Evolutionary conservation across 2,329 filamentous ascomycete genomes (phyloP).

Genomic region (Acephala macrosclerotiorum): DNA sequence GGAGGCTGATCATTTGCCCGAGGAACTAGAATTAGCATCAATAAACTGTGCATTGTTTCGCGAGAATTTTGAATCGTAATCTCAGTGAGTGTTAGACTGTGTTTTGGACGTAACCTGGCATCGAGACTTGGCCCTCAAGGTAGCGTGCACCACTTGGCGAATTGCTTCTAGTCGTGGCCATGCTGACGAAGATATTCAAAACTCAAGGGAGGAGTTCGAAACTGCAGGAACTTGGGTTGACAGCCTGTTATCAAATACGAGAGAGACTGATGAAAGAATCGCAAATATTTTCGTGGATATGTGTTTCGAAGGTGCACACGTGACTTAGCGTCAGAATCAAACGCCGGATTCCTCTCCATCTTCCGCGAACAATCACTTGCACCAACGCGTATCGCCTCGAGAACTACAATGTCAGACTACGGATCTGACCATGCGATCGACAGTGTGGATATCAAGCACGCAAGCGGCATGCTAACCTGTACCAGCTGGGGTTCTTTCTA

Average conservation of each 20-base stretch:
- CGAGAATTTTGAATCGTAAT: too few relatives aligned
- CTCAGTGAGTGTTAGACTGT: too few relatives aligned
- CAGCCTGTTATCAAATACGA: not conserved
- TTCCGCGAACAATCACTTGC: not conserved
- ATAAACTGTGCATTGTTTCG: not conserved
- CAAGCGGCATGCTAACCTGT: not conserved
- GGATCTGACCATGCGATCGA: not conserved
- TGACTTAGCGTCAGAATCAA: not conserved
- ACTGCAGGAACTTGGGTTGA: not conserved
- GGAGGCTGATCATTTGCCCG: too few relatives aligned
- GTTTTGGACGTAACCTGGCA: too few relatives aligned
- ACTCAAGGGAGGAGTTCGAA: not conserved
- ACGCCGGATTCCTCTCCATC: not conserved
- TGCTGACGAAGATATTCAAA: not conserved
- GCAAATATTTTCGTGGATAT: too few relatives aligned
- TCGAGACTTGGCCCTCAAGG: too few relatives aligned
- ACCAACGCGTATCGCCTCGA: not conserved
- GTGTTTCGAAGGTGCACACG: not conserved
- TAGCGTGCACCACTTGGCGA: too few relatives aligned
- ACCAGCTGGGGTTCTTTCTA: constrained; percentile 15
- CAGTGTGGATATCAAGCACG: constrained; percentile 17
- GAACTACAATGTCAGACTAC: not conserved
- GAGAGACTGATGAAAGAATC: too few relatives aligned
- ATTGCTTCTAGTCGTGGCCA: too few relatives aligned
- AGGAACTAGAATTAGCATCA: constrained; percentile 1